These are phyloP conservation scores for Termitomyces sp. DNA, from an alignment of 768 basidiomycete species.

Conservation along the genomic window DNA sequence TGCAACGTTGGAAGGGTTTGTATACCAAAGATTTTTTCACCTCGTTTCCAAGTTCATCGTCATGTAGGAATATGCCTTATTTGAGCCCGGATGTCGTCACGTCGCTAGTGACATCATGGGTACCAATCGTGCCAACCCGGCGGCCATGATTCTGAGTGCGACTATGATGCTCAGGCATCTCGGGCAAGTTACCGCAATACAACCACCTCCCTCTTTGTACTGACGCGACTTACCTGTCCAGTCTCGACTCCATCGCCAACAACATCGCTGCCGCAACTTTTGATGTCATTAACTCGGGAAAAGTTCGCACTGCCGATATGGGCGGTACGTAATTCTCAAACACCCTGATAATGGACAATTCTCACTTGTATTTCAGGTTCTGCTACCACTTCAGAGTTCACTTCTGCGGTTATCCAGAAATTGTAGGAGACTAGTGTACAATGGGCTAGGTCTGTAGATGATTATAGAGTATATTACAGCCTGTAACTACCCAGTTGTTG, in stretches of 20 bases:
- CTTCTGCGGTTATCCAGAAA: slow-evolving; percentile 84
- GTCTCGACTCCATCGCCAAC: slow-evolving; percentile 91
- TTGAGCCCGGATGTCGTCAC: slow-evolving; percentile 97
- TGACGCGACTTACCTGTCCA: slow-evolving; percentile 28
- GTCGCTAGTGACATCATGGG: slow-evolving; percentile 96
- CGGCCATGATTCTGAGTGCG: slow-evolving; percentile 94
- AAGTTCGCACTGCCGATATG: slow-evolving; percentile 93
- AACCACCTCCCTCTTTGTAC: neutral
- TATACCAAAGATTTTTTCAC: neutral
- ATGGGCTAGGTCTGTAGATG: slow-evolving; percentile 13
- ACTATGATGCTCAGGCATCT: slow-evolving; percentile 98
- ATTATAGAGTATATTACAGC: slow-evolving; percentile 12
- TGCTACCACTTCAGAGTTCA: slow-evolving; percentile 93
- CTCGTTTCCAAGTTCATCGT: slow-evolving; percentile 4
- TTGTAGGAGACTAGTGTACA: slow-evolving; percentile 33
- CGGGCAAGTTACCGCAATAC: slow-evolving; percentile 50
- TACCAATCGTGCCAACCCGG: slow-evolving; percentile 92
- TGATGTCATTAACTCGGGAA: slow-evolving; percentile 83
- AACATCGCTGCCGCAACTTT: slow-evolving; percentile 89
- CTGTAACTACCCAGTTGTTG: slow-evolving; percentile 10
- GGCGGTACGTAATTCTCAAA: slow-evolving; percentile 55
- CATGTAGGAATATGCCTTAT: slow-evolving; percentile 86
- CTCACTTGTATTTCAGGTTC: slow-evolving; percentile 46
- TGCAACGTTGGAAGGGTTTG: slow-evolving; percentile 92
- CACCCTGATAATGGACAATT: neutral